Evolutionary conservation across 2,329 filamentous ascomycete species (phyloP), one percentile per base, ranked within the genome.

Genomic region (Sarocladium kiliense): DNA sequence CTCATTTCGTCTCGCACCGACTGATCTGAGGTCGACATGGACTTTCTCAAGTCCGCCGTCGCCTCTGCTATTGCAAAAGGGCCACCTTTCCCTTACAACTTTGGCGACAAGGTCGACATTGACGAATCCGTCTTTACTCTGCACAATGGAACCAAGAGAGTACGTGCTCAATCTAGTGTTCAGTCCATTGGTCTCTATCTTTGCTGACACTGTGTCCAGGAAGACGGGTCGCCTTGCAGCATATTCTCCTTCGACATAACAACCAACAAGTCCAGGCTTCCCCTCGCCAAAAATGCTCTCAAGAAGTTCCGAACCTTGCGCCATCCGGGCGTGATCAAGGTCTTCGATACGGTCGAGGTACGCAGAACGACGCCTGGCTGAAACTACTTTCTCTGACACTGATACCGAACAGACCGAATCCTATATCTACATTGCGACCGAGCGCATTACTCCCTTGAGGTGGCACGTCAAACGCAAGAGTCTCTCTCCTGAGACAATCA

Each of bases 11-110:
- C 12, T 45, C 23, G 18, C n/a, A 16, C 12, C 16, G 12, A 30
- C 25, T n/a, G 25, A 14, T 18, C 25, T n/a, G 44, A 30, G 44
- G 18, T 21, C 6, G 30, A 51, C 62, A 99, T 99, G 94, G 92
- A 99, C 71, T 97, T 97, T 67, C 82, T 99, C 68, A 97, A 97
- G 75, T 97, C 92, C 58, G 94, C 94, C 54, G 91, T 97, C 68
- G 93, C 92, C 45, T 97, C 94, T 58, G 93, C 92, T 63, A 97
- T 99, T 65, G 90, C 94, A 45, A 94, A 96, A 71, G 92, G 93
- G 2, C 91, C 92, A 54, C 87, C 92, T 5, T 96, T 97, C 67
- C 91, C 91, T 3, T 97, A 96, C 69, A 87, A 82, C 49, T 94
- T 97, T 68, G 93, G 92, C 64, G 94, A 99, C 71, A 85, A 88